A percentile compares a stretch with the other conserved stretches of the same genome.
Evolutionary conservation across 345 rosid species (phyloP).

Genomic region (Acer yangbiense): DNA sequence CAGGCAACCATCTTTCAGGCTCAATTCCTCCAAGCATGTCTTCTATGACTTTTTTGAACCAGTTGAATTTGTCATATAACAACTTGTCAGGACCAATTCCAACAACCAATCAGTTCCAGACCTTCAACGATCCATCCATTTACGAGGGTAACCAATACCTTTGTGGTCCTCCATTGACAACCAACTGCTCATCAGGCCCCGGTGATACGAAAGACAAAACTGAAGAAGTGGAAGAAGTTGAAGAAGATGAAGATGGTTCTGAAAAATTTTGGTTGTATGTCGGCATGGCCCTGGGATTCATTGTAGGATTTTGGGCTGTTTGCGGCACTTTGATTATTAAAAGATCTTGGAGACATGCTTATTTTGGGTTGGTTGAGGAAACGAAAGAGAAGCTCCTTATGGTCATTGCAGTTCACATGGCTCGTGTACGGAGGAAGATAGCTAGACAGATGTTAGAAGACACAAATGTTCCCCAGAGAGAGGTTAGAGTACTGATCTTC

Average conservation of each 20-base stretch:
- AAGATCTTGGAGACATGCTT: slow-evolving; percentile 28
- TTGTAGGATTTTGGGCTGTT: slow-evolving; percentile 28
- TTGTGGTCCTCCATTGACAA: slow-evolving; percentile 28
- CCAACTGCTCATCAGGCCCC: background rate
- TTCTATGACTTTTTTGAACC: slow-evolving; percentile 9
- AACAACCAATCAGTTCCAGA: slow-evolving; percentile 10
- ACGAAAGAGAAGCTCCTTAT: slow-evolving; percentile 8
- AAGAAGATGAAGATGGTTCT: slow-evolving; percentile 4
- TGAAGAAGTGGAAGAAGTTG: background rate
- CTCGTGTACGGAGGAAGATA: too few species aligned
- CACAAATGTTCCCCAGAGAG: too few species aligned
- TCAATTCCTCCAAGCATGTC: slow-evolving; percentile 9
- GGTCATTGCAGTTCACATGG: too few species aligned
- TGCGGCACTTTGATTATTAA: slow-evolving; percentile 17
- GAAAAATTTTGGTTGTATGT: slow-evolving; percentile 22
- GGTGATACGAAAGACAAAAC: background rate
- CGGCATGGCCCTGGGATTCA: slow-evolving; percentile 29
- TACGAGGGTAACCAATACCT: slow-evolving; percentile 23
- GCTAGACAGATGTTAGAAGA: too few species aligned
- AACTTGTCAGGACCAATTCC: slow-evolving; percentile 29
- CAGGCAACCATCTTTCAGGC: slow-evolving; percentile 29
- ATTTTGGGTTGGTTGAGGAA: slow-evolving; percentile 26
- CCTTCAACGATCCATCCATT: slow-evolving; percentile 17
- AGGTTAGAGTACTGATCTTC: too few species aligned
- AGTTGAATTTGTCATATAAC: slow-evolving; percentile 34